Evolutionary conservation across 257 asterid species (phyloP).

Genomic region (Lithospermum erythrorhizon): DNA sequence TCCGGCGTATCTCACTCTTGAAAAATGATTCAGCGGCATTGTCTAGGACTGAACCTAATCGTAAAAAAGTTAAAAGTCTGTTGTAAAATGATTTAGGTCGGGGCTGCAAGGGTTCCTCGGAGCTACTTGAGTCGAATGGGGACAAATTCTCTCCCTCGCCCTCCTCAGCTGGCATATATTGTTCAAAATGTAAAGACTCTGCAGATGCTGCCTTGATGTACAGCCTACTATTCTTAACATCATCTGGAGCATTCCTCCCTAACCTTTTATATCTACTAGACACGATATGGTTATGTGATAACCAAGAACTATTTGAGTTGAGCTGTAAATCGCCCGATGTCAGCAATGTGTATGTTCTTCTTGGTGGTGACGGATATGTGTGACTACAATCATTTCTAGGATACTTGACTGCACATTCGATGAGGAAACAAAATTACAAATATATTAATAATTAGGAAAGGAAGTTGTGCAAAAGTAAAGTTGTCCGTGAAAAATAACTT

Average conservation of each 20-base stretch:
- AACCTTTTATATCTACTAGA: conserved; percentile 19
- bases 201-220: conserved; percentile 38
- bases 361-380: conserved; percentile 14
- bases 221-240: conserved; percentile 15
- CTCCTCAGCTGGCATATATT: conserved; percentile 22
- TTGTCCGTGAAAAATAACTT: neutral
- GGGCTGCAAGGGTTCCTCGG: conserved; percentile 18
- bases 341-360: conserved; percentile 16
- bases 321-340: conserved; percentile 20
- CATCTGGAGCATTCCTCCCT: conserved; percentile 7
- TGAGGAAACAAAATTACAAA: conserved; percentile 4
- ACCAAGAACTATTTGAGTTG: conserved; percentile 20
- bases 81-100: conserved; percentile 47
- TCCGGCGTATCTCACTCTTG: conserved; percentile 92
- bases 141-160: conserved; percentile 17
- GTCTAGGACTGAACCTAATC: conserved; percentile 62
- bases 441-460: neutral
- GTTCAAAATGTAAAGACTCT: conserved; percentile 38
- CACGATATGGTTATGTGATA: conserved; percentile 13
- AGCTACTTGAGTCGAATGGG: conserved; percentile 13
- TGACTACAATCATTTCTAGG: conserved; percentile 11
- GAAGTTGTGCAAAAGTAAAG: neutral
- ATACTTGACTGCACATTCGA: conserved; percentile 28
- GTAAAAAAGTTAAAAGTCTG: conserved; percentile 55
- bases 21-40: conserved; percentile 78